Conservation (phyloP, 768 basidiomycete genomes). For the Kwoniella shandongensis region DNA sequence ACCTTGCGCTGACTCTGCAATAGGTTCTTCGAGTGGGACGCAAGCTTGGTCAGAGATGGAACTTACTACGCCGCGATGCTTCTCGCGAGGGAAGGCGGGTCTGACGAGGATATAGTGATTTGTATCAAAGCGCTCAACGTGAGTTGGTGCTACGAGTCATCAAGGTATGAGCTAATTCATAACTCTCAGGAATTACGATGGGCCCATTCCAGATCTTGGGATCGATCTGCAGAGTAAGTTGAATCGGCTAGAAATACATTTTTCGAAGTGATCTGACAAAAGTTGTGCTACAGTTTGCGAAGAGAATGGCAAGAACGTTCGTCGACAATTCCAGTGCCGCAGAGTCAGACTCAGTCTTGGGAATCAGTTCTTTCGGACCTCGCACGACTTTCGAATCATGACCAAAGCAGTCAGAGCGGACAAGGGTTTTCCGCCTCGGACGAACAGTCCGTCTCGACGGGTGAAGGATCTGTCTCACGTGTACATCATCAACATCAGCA, state of each 20-base stretch:
- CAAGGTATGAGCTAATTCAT: not conserved
- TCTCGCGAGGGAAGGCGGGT: conserved; percentile 62
- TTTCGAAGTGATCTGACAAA: no score
- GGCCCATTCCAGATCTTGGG: conserved; percentile 68
- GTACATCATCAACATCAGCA: conserved; percentile 14
- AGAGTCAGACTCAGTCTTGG: conserved; percentile 15
- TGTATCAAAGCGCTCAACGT: conserved; percentile 72
- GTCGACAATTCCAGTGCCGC: not conserved
- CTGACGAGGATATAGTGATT: conserved; percentile 59
- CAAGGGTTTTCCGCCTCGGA: not conserved
- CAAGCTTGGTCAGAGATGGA: conserved; percentile 81
- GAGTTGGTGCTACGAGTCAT: conserved; percentile 9
- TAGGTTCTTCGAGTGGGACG: conserved; percentile 78
- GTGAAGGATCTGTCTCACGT: conserved; percentile 7
- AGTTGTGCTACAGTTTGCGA: conserved; percentile 24
- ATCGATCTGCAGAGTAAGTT: conserved; percentile 54
- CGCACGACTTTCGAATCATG: conserved; percentile 9
- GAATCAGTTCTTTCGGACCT: conserved; percentile 16
- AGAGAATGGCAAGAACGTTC: conserved; percentile 27
- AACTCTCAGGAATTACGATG: conserved; percentile 66
- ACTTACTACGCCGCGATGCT: conserved; percentile 83
- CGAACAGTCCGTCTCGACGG: conserved; percentile 12
- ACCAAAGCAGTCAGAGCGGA: not conserved
- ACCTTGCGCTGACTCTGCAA: not conserved
- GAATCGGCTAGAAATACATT: no score